Base-by-base conservation (phyloP, 129 eudicot species). In the Arctium minus region DNA sequence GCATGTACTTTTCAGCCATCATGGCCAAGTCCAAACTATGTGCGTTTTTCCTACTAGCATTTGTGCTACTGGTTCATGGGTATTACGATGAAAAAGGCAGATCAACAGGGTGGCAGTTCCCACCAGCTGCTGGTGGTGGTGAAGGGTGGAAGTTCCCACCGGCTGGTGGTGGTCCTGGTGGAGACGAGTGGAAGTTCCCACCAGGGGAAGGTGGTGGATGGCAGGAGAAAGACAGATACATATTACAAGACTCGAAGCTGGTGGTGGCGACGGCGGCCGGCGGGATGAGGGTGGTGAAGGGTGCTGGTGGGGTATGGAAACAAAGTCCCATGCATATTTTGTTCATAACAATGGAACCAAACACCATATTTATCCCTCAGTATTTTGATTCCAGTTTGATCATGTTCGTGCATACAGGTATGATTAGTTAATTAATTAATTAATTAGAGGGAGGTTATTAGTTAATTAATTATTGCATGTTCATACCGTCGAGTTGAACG, bases 281-380 rank as follows among this genome's bases (percentile, higher is more conserved):
- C 22, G 75, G 79, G 4, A 89, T 96, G 98, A 90, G 89, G 84
- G 92, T 96, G 70, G 95, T 96, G 37, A 88, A 77, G 64, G 97
- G 97, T 0, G 65, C 64, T 37, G 87, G 92, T 0, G 83, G 86
- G 3, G 79, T 73, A 40, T 71, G 78, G 11, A 72, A 42, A 6
- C 76, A 83, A 2, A 87, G 83, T 64, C 94, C 92, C 1, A 85
- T 96, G 88, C 98, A 96, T 72, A 90, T 96, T 35, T 97, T 97
- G 5, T 93, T 96, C 73, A 91, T 96, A 56, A 85, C 95, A 1
- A 96, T 93, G 99, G 99, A 96, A 80, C 98, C 99, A 8, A 87
- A 39, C 22, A 87, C 90, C 82, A 80, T 96, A 30, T 96, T 96
- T 81, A 83, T 91, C 17, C 99, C 99, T 68, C 99, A 93, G 72